Percentiles rank a stretch among this genome's conserved stretches.
phyloP scores from a whole-genome alignment of 805 yeast species.

The Myxozyma mucilagina region DNA sequence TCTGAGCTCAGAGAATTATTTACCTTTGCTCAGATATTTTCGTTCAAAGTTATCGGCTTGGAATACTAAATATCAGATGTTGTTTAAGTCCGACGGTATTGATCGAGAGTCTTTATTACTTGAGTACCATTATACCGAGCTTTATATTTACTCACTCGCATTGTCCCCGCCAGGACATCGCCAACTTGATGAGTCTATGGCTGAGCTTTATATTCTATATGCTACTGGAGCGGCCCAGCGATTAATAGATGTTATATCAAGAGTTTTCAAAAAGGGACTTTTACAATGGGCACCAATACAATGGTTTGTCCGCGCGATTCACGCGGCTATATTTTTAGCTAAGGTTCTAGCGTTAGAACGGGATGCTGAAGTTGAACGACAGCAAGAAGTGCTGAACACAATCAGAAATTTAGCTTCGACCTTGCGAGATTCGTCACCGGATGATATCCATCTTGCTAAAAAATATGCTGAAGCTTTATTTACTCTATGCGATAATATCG shows the following conservation, averaged over 20 bases:
- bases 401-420: constrained; percentile 73
- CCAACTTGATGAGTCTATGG: constrained; percentile 50
- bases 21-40: constrained; percentile 69
- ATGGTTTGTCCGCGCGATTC: constrained; percentile 82
- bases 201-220: constrained; percentile 74
- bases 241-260: constrained; percentile 65
- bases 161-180: constrained; percentile 49
- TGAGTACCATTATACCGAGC: constrained; percentile 80
- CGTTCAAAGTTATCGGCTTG: constrained; percentile 78
- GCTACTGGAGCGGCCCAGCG: constrained; percentile 86
- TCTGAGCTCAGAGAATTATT: constrained; percentile 45
- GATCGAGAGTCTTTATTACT: constrained; percentile 72
- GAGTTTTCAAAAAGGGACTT: constrained; percentile 62
- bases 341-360: constrained; percentile 58
- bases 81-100: constrained; percentile 50
- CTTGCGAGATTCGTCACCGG: constrained; percentile 81
- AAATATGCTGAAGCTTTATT: constrained; percentile 27
- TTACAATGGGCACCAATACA: constrained; percentile 84
- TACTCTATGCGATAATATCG: constrained; percentile 23
- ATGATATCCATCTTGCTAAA: constrained; percentile 76
- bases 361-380: constrained; percentile 32
- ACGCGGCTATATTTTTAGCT: constrained; percentile 86
- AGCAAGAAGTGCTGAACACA: constrained; percentile 61
- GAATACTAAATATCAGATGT: constrained; percentile 61
- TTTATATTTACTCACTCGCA: constrained; percentile 83